Evolutionary conservation across 305 asterid genomes (phyloP), one percentile per base, ranked within the genome.

Genomic region (Solanum aculeatissimum): DNA sequence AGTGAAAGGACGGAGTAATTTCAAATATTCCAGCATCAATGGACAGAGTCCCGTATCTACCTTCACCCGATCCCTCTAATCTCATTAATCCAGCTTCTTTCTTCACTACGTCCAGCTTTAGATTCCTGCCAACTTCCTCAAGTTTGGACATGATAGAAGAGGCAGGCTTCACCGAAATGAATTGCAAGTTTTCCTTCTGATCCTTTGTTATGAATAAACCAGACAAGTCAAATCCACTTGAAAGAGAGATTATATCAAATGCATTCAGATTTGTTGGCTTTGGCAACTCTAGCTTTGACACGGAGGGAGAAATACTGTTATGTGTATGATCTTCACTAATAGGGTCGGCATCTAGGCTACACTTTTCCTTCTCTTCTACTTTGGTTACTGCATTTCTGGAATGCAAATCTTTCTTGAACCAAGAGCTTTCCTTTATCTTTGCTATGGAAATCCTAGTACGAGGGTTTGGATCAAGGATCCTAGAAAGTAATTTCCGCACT

Each of bases 221-320:
- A 10, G 92, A 90, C 84, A 90, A 82, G 75, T 90, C 92, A 38
- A 90, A 87, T 16, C 92, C 91, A 13, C 83, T 86, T 13, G 92
- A 88, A 45, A 88, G 88, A 35, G 92, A 89, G 10, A 88, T 87
- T 55, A 90, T 86, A 51, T 87, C 92, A 60, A 90, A 90, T 38
- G 92, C 92, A 71, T 88, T 90, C 69, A 90, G 72, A 86, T 84
- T 85, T 15, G 65, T 25, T 15, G 84, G 90, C 69, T 90, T 88
- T 16, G 51, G 29, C 25, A 78, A 18, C 70, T 85, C 86, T 80
- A 51, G 84, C 84, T 87, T 84, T 53, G 85, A 35, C 32, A 38
- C 16, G 25, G 77, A 21, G 13, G 68, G 63, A 58, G 15, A 18
- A 27, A 74, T 66, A 62, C 58, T 65, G 77, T 80, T 21, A 84